Conservation (phyloP, 2,329 filamentous ascomycete genomes). For the Thelonectria olida region DNA sequence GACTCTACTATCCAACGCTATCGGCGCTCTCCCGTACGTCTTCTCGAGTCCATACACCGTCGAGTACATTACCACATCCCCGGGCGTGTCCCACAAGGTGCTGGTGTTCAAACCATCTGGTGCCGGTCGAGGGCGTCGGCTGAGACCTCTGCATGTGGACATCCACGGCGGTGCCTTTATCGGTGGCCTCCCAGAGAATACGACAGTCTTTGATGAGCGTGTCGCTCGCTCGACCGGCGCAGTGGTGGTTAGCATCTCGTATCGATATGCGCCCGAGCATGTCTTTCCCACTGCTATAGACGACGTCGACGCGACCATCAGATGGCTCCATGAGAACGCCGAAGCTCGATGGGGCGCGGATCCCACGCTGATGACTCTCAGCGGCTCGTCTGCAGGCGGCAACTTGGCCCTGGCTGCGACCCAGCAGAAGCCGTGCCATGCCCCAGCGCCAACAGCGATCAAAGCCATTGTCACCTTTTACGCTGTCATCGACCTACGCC, state of each 20-base stretch:
- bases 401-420: conserved; percentile 52
- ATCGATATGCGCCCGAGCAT: conserved; percentile 61
- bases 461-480: conserved; percentile 54
- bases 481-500: conserved; percentile 49
- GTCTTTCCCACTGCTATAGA: conserved; percentile 58
- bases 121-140: conserved; percentile 26
- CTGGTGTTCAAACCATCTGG: conserved; percentile 46
- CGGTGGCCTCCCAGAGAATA: conserved; percentile 52
- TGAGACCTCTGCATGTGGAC: conserved; percentile 54
- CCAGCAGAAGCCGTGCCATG: conserved; percentile 36
- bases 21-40: conserved; percentile 48
- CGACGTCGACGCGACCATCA: conserved; percentile 56
- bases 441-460: conserved; percentile 37
- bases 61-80: conserved; percentile 44
- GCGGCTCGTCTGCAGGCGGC: conserved; percentile 55
- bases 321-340: conserved; percentile 51
- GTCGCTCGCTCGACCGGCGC: conserved; percentile 52
- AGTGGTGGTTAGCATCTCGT: conserved; percentile 59
- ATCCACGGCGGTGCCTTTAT: conserved; percentile 56
- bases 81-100: conserved; percentile 39
- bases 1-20: conserved; percentile 47
- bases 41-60: conserved; percentile 48
- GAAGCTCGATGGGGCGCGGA: conserved; percentile 48
- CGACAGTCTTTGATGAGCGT: conserved; percentile 44
- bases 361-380: conserved; percentile 51